These are phyloP conservation scores for Geotrichum cucujoidarum DNA, from an alignment of 1,139 yeast species.

Conservation along the genomic window DNA sequence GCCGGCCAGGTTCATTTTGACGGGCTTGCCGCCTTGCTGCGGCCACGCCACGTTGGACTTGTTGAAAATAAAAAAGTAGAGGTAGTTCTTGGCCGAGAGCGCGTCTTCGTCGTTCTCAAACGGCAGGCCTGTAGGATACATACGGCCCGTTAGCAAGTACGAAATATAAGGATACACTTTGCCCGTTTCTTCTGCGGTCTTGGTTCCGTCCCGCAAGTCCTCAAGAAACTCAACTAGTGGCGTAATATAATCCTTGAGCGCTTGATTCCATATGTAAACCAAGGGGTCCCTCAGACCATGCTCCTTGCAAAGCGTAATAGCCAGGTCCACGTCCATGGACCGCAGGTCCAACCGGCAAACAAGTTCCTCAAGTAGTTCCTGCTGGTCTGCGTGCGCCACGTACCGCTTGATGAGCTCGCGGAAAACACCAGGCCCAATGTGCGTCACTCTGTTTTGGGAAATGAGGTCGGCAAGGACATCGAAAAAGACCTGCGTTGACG, in stretches of 20 bases:
- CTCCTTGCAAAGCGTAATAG: slow-evolving; percentile 53
- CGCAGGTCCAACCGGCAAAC: slow-evolving; percentile 59
- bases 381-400: slow-evolving; percentile 37
- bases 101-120: slow-evolving; percentile 22
- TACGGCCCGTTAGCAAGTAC: slow-evolving; percentile 64
- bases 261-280: slow-evolving; percentile 61
- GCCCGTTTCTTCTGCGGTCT: slow-evolving; percentile 11
- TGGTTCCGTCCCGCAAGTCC: slow-evolving; percentile 32
- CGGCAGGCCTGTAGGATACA: slow-evolving; percentile 59
- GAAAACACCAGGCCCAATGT: slow-evolving; percentile 58
- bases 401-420: slow-evolving; percentile 53
- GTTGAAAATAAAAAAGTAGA: slow-evolving; percentile 54
- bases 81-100: slow-evolving; percentile 41
- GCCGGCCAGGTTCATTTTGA: slow-evolving; percentile 11
- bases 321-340: slow-evolving; percentile 65
- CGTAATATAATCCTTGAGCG: slow-evolving; percentile 59
- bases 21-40: slow-evolving; percentile 27
- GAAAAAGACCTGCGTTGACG: slow-evolving; percentile 43
- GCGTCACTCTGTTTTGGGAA: slow-evolving; percentile 41
- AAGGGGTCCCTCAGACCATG: slow-evolving; percentile 54
- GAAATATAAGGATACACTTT: slow-evolving; percentile 54
- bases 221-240: slow-evolving; percentile 58
- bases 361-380: slow-evolving; percentile 55
- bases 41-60: slow-evolving; percentile 50
- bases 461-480: slow-evolving; percentile 49